phyloP scores from a whole-genome alignment of 2,329 filamentous ascomycete species.

The Verticillium isaacii region DNA sequence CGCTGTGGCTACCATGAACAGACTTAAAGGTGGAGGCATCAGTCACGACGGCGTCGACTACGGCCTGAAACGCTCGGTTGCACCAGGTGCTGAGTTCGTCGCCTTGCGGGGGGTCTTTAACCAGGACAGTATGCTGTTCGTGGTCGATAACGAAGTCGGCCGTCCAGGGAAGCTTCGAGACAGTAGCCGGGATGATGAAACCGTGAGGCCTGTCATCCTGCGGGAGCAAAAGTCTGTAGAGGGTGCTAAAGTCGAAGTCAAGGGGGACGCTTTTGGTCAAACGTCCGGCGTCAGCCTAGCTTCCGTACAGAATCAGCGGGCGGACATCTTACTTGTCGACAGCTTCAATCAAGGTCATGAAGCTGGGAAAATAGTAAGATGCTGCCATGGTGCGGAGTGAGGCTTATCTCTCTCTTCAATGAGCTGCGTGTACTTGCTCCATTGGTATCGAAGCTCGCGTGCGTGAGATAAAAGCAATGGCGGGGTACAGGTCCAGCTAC shows the following conservation, averaged over 20 bases:
- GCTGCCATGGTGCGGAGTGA: neutral
- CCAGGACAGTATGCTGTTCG: conserved; percentile 22
- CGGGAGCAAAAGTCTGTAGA: conserved; percentile 41
- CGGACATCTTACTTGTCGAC: conserved; percentile 35
- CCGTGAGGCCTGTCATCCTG: conserved; percentile 42
- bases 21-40: conserved; percentile 28
- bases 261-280: conserved; percentile 37
- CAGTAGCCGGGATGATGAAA: conserved; percentile 41
- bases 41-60: conserved; percentile 30
- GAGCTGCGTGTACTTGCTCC: too few species aligned
- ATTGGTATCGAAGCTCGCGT: too few species aligned
- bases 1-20: conserved; percentile 33
- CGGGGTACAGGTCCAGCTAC: too few species aligned
- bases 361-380: neutral
- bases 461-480: too few species aligned
- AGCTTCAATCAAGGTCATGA: conserved; percentile 24
- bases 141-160: conserved; percentile 30
- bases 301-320: neutral
- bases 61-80: conserved; percentile 32
- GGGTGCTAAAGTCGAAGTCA: conserved; percentile 33
- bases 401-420: too few species aligned
- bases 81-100: conserved; percentile 22
- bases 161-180: conserved; percentile 43
- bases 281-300: neutral
- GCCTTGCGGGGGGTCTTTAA: conserved; percentile 19